Conservation (phyloP, 2,329 filamentous ascomycete species). For the Samsoniella hepiali region DNA sequence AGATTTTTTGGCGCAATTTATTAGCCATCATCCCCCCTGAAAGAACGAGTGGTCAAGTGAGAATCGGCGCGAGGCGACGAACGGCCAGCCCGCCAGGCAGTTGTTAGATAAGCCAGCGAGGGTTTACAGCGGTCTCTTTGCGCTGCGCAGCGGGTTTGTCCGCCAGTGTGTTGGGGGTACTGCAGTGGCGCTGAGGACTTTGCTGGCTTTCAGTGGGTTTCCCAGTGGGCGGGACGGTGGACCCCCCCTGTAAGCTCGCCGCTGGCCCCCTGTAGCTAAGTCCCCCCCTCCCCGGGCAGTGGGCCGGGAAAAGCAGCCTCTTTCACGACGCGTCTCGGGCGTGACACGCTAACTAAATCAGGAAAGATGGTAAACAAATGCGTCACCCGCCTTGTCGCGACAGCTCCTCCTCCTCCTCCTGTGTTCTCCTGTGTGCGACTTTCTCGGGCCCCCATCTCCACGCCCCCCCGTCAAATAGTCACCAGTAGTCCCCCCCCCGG, state of each 20-base stretch:
- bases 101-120: not conserved
- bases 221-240: slow-evolving; percentile 2
- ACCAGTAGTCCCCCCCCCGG: not conserved
- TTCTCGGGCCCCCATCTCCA: slow-evolving; percentile 18
- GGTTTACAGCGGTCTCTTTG: not conserved
- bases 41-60: slow-evolving; percentile 8
- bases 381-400: slow-evolving; percentile 28
- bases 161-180: no score
- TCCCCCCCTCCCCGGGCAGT: slow-evolving; percentile 14
- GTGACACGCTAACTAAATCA: slow-evolving; percentile 30
- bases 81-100: not conserved
- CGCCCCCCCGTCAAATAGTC: slow-evolving; percentile 15
- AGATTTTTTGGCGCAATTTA: not conserved
- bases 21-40: slow-evolving; percentile 8
- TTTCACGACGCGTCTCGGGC: slow-evolving; percentile 31
- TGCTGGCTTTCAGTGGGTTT: not conserved
- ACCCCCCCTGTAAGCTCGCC: not conserved
- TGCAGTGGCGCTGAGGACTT: no score
- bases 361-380: slow-evolving; percentile 39
- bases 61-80: not conserved
- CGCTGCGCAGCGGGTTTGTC: not conserved
- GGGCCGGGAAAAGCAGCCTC: slow-evolving; percentile 10
- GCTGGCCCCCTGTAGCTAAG: not conserved
- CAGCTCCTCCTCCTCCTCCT: not conserved
- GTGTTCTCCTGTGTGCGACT: not conserved